Percentiles rank a stretch among this genome's conserved stretches.
Evolutionary conservation across 805 yeast species (phyloP).

Genomic region (Ogataea henricii): DNA sequence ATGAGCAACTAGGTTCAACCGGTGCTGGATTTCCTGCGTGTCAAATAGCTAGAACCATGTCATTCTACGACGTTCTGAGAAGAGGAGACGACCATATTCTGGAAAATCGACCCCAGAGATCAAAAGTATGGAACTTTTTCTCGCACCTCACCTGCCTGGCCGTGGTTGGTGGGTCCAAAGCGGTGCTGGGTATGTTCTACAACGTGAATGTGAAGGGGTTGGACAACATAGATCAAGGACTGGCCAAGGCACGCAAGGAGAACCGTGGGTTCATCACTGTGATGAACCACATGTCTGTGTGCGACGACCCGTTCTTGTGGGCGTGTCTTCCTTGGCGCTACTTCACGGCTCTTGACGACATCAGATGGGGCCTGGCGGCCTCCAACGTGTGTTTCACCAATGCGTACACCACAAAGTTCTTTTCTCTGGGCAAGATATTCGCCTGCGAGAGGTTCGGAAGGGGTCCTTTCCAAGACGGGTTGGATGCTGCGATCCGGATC

Average conservation of each 20-base stretch:
- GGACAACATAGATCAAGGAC: conserved; percentile 64
- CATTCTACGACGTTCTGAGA: conserved; percentile 64
- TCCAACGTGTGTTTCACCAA: conserved; percentile 81
- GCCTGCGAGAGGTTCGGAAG: conserved; percentile 86
- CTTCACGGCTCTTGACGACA: conserved; percentile 59
- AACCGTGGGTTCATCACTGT: conserved; percentile 78
- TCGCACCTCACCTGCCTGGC: conserved; percentile 69
- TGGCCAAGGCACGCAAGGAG: conserved; percentile 62
- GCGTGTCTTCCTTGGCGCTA: conserved; percentile 78
- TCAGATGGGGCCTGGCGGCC: conserved; percentile 96
- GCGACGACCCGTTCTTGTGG: conserved; percentile 92
- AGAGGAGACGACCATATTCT: conserved; percentile 73
- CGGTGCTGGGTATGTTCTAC: conserved; percentile 61
- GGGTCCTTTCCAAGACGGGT: conserved; percentile 89
- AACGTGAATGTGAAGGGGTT: conserved; percentile 62
- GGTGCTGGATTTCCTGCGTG: background rate
- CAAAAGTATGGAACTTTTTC: conserved; percentile 62
- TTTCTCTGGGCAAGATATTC: conserved; percentile 86
- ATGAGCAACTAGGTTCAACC: background rate
- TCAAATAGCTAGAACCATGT: conserved; percentile 45
- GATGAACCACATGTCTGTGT: conserved; percentile 90
- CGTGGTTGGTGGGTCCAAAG: conserved; percentile 65
- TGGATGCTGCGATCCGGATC: conserved; percentile 83
- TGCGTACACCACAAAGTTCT: conserved; percentile 54
- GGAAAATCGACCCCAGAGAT: conserved; percentile 52